Evolutionary conservation across 129 eudicot species (phyloP).

Genomic region (Saussurea involucrata): DNA sequence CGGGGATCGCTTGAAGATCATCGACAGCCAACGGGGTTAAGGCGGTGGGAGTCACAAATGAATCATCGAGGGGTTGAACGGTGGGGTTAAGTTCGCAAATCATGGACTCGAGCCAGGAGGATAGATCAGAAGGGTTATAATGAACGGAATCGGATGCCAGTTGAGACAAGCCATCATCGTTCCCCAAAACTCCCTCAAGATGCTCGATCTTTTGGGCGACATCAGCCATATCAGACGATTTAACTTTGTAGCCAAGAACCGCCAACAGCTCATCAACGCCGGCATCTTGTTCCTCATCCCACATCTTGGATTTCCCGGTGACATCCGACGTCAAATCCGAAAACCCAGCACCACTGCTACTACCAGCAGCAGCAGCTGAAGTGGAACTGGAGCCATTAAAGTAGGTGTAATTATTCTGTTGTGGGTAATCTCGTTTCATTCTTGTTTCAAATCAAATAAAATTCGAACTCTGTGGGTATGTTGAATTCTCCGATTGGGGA

Average conservation of each 20-base stretch:
- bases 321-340: not conserved
- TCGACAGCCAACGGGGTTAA: not conserved
- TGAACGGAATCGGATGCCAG: constrained; percentile 61
- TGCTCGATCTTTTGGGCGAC: constrained; percentile 71
- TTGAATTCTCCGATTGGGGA: not conserved
- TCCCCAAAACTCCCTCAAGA: constrained; percentile 52
- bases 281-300: constrained; percentile 40
- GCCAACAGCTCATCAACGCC: constrained; percentile 75
- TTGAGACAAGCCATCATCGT: constrained; percentile 49
- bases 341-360: not conserved
- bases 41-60: constrained; percentile 14
- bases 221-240: constrained; percentile 62
- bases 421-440: constrained; percentile 24
- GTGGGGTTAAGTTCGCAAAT: constrained; percentile 44
- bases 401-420: not conserved
- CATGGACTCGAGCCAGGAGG: constrained; percentile 67
- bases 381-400: not conserved
- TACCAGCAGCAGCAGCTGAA: not conserved
- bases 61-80: not conserved
- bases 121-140: constrained; percentile 72
- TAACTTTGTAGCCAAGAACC: constrained; percentile 65
- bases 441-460: not conserved
- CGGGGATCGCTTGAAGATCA: constrained; percentile 58
- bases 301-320: constrained; percentile 26
- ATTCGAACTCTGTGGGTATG: not conserved